Conservation (phyloP, 371 early-diverging fungal genomes). For the Rhizomucor miehei region DNA sequence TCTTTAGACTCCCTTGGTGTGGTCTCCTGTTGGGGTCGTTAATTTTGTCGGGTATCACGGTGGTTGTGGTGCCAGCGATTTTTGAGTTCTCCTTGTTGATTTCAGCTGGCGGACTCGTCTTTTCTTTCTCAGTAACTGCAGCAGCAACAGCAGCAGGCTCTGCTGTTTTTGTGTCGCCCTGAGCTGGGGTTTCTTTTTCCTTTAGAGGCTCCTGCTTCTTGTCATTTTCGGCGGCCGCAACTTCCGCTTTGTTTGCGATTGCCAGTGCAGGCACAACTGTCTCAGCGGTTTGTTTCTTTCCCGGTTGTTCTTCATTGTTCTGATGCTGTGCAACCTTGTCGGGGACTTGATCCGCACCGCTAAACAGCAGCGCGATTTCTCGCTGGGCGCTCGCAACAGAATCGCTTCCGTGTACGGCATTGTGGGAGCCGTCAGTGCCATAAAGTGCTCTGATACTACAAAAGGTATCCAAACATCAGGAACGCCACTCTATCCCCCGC, state of each 20-base stretch:
- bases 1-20: not conserved
- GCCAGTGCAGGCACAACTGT: too few species aligned
- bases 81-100: not conserved
- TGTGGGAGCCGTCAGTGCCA: constrained; percentile 62
- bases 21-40: too few species aligned
- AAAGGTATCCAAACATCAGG: not conserved
- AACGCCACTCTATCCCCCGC: not conserved
- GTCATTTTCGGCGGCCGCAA: too few species aligned
- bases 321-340: constrained; percentile 1
- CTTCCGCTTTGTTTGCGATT: too few species aligned
- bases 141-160: too few species aligned
- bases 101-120: too few species aligned
- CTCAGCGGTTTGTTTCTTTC: too few species aligned
- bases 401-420: constrained; percentile 77
- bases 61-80: not conserved
- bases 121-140: too few species aligned
- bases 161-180: too few species aligned
- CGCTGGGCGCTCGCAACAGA: constrained; percentile 61
- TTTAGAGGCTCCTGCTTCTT: too few species aligned
- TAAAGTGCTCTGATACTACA: constrained; percentile 56
- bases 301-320: constrained; percentile 3
- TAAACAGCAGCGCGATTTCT: constrained; percentile 66
- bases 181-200: too few species aligned
- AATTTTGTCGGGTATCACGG: not conserved
- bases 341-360: not conserved